Base-by-base conservation (phyloP, 768 basidiomycete species). In the Leucocoprinus sp. region DNA sequence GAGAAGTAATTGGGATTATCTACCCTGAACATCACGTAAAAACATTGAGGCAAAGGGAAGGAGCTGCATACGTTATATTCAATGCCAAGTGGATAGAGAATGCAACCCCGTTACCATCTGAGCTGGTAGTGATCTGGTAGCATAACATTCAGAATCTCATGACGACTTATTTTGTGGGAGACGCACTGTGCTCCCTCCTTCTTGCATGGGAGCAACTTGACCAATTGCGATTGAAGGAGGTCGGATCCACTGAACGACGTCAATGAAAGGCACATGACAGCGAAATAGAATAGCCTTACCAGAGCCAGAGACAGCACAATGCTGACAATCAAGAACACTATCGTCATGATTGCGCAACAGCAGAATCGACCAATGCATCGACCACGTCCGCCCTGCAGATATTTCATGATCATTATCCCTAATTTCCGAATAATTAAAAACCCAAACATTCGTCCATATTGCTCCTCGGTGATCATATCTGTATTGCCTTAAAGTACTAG, bases 1-100 rank as follows among this genome's bases (percentile, higher is more conserved):
- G 72, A 62, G 57, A 92, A 88, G 62, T 77, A 88, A 59, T 91
- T 91, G 22, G 88, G 89, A 55, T 92, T 92, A 57, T 66, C 66
- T 44, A 90, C 83, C 22, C 87, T 91, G 53, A 2, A 28, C n/a
- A 28, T 8, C 4, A 40, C 3, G 22, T 24, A 8, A 31, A 43
- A 46, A 24, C 46, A 28, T 59, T 50, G 17, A 21, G 15, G 24
- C 12, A 14, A 24, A 22, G 8, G 21, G 12, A 11, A 28, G 24
- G 9, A 8, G 9, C n/a, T n/a, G n/a, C 46, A 24, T 42, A 48
- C 46, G 46, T 42, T 31, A 48, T 48, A 12, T 48, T 48, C 24
- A 48, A 19, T 4, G 31, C 22, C 35, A 48, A 33, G 19, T 48
- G 31, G 19, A 48, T 36, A 19, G 39, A 27, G n/a, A 48, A 18